Base-by-base conservation (phyloP, 2,329 filamentous ascomycete genomes). In the Lomentospora prolificans region DNA sequence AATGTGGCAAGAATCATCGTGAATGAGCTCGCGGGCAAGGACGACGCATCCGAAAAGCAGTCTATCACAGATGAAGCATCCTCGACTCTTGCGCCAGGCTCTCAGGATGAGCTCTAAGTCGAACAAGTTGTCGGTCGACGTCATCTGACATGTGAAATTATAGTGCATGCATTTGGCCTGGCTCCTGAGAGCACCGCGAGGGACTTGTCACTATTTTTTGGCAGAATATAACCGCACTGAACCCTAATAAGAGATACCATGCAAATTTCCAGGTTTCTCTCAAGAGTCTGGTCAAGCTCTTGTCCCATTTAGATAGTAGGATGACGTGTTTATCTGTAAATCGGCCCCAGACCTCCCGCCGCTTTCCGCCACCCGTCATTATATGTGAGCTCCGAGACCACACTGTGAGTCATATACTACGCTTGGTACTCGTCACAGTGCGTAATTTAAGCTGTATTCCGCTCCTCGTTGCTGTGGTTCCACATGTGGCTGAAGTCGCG, bases 1-100 rank as follows among this genome's bases (percentile, higher is more conserved):
- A 94, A 94, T 65, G 84, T 94, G 19, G 89, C 89, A 7, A 78
- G 76, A 60, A 71, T 94, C 55, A 75, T 92, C 50, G 76, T 84
- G 0, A 81, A 91, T 63, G 80, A 80, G 53, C 82, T 64, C 67
- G 60, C 68, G 59, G 63, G 65, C 51, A 60, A 63, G 25, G 58
- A 31, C 24, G 24, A 12, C 8, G 41, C 25, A 19, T 17, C 19
- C 6, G 25, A n/a, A 25, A 44, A 54, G 36, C n/a, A 46, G 9
- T n/a, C 17, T 7, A 17, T 4, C 9, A n/a, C 25, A 17, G 25
- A 39, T 14, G 27, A 52, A 19, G 28, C 50, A 9, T 22, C 50
- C 12, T 8, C 19, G n/a, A n/a, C 48, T 14, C 10, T 9, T 27
- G 5, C n/a, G 17, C 36, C 25, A 27, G 12, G 22, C 14, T 19